phyloP scores from a whole-genome alignment of 306 rosid genomes.

The Luffa acutangula region DNA sequence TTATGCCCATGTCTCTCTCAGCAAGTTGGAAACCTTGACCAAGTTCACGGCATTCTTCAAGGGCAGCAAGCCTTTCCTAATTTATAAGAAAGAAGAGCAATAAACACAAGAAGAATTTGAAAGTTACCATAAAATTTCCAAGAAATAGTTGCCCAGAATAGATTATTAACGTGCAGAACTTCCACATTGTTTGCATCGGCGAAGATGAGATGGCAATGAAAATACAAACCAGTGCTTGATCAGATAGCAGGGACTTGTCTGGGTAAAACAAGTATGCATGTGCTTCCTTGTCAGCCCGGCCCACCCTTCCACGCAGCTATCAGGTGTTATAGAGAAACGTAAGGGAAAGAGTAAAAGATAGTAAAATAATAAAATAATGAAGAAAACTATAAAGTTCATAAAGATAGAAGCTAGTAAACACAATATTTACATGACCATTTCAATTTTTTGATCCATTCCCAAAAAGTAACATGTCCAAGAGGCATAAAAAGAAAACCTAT shows the following conservation, averaged over 20 bases:
- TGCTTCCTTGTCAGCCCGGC: slow-evolving; percentile 96
- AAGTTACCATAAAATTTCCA: neutral
- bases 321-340: slow-evolving; percentile 15
- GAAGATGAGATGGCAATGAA: slow-evolving; percentile 14
- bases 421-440: neutral
- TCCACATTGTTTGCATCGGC: slow-evolving; percentile 16
- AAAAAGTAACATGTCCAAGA: neutral
- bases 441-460: neutral
- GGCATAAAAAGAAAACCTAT: neutral
- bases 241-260: slow-evolving; percentile 62
- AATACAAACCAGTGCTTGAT: slow-evolving; percentile 62
- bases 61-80: slow-evolving; percentile 89
- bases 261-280: slow-evolving; percentile 83
- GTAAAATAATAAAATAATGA: neutral
- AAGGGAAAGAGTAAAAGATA: slow-evolving; percentile 11
- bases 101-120: neutral
- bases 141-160: neutral
- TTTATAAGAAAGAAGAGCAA: slow-evolving; percentile 18
- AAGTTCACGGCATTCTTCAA: slow-evolving; percentile 87
- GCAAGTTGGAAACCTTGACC: slow-evolving; percentile 99
- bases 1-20: slow-evolving; percentile 92
- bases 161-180: neutral
- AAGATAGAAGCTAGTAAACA: neutral
- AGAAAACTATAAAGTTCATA: neutral
- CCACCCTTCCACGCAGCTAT: slow-evolving; percentile 96